Evolutionary conservation across 1,284 basidiomycete genomes (phyloP).

Genomic region (Earliella scabrosa): DNA sequence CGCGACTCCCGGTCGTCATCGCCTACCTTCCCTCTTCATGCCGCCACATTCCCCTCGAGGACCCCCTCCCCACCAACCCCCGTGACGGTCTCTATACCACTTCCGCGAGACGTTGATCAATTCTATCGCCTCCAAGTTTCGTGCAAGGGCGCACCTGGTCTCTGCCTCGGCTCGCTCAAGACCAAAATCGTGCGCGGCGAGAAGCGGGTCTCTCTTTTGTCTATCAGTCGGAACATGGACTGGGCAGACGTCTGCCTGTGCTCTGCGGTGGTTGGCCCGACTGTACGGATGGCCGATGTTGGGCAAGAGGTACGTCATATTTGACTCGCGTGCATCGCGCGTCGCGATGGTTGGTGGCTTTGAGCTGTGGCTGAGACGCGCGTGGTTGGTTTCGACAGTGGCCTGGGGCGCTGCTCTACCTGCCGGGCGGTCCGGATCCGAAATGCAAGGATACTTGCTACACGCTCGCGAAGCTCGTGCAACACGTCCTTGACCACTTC

Average conservation of each 20-base stretch:
- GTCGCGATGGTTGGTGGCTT: background rate
- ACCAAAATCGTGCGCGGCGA: background rate
- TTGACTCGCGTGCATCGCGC: background rate
- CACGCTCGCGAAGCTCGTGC: background rate
- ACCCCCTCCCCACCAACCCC: no score
- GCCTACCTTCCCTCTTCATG: background rate
- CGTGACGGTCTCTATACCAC: no score
- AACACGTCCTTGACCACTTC: background rate
- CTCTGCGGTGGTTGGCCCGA: background rate
- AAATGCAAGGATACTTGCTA: background rate
- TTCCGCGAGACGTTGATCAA: no score
- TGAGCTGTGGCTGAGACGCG: background rate
- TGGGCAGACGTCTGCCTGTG: background rate
- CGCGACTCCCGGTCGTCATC: background rate
- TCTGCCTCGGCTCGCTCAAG: background rate
- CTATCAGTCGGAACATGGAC: background rate
- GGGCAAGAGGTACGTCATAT: conserved; percentile 1
- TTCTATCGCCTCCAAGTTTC: no score
- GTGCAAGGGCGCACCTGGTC: background rate
- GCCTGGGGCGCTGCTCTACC: background rate
- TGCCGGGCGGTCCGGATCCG: background rate
- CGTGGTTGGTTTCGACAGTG: background rate
- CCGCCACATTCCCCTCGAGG: background rate
- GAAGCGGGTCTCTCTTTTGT: background rate
- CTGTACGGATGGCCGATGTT: conserved; percentile 1